A percentile compares a stretch with the other conserved stretches of the same genome.
Evolutionary conservation across 2,329 filamentous ascomycete genomes (phyloP).

Genomic region (Colletotrichum incanum): DNA sequence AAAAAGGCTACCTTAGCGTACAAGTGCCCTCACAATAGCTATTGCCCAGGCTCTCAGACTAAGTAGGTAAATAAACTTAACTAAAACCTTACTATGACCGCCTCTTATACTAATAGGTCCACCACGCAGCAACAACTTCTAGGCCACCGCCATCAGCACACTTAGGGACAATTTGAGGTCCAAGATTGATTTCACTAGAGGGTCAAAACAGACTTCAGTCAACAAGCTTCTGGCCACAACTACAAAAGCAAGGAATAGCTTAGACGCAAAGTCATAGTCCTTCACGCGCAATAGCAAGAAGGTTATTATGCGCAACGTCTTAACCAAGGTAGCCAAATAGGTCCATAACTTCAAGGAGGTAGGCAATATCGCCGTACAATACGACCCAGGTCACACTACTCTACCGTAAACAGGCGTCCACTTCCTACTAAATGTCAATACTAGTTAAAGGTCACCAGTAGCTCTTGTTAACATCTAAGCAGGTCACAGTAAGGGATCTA

Average conservation of each 20-base stretch:
- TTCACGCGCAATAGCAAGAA: not conserved
- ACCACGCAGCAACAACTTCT: not conserved
- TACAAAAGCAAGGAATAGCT: not conserved
- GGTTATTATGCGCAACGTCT: slow-evolving; percentile 22
- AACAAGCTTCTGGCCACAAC: not conserved
- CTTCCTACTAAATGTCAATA: slow-evolving; percentile 46
- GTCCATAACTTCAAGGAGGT: slow-evolving; percentile 49
- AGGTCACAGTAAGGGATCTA: not conserved
- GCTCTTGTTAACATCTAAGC: not conserved
- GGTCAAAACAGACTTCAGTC: not conserved
- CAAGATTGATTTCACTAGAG: not conserved
- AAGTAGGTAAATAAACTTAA: not conserved
- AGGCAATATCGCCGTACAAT: slow-evolving; percentile 48
- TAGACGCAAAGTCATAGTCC: not conserved
- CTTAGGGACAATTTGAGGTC: not conserved
- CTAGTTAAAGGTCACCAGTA: slow-evolving; percentile 44
- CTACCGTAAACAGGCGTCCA: slow-evolving; percentile 50
- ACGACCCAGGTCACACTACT: slow-evolving; percentile 48
- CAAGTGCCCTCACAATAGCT: not conserved
- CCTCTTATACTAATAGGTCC: not conserved
- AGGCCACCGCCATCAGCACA: not conserved
- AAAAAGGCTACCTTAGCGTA: not conserved
- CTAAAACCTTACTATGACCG: not conserved
- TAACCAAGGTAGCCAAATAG: slow-evolving; percentile 45
- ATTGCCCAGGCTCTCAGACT: not conserved